These are phyloP conservation scores for Pseudozyma flocculosa DNA, from an alignment of 1,284 basidiomycete species.

Conservation along the genomic window DNA sequence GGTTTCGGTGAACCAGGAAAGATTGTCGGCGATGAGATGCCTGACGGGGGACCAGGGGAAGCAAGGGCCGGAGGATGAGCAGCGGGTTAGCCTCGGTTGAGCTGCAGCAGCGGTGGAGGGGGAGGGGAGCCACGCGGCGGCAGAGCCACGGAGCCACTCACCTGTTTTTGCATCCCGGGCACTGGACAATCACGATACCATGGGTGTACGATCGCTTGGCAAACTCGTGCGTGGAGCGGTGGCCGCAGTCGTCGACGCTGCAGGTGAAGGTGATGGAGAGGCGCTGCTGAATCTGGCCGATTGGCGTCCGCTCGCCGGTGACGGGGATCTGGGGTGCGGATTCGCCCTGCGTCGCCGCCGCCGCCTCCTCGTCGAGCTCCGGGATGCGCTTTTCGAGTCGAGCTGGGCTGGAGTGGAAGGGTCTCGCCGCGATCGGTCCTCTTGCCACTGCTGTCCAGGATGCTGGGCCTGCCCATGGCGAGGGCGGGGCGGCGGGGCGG, in stretches of 20 bases:
- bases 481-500: too few species aligned
- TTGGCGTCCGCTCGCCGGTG: conserved; percentile 27
- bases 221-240: conserved; percentile 86
- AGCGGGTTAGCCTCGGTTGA: too few species aligned
- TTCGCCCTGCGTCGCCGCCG: not conserved
- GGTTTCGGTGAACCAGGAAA: conserved; percentile 53
- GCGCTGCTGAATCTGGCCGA: conserved; percentile 43
- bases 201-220: conserved; percentile 77
- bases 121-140: not conserved
- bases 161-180: conserved; percentile 86
- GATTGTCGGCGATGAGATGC: conserved; percentile 56
- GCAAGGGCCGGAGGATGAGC: not conserved
- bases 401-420: not conserved
- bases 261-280: conserved; percentile 55
- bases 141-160: not conserved
- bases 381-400: not conserved
- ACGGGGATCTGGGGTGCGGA: conserved; percentile 10
- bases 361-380: not conserved
- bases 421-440: not conserved
- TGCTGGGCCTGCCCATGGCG: too few species aligned
- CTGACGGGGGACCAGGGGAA: conserved; percentile 1
- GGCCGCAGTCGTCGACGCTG: conserved; percentile 65
- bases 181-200: conserved; percentile 88
- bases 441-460: too few species aligned
- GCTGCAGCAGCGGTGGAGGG: too few species aligned